Evolutionary conservation across 495 filamentous ascomycete genomes (phyloP).

Genomic region (Tetracladium marchalianum): DNA sequence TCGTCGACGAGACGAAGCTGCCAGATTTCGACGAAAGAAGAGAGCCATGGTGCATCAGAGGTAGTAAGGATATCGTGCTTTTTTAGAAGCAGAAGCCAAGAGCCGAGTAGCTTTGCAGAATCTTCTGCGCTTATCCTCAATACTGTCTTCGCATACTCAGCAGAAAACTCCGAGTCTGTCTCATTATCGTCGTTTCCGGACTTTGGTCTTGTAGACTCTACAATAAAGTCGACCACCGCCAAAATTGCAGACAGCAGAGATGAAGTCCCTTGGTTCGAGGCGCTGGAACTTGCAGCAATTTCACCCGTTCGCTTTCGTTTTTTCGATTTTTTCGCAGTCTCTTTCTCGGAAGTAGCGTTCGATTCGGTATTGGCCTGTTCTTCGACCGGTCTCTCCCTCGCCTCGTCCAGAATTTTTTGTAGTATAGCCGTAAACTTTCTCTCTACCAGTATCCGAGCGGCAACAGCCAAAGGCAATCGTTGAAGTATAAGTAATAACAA

Average conservation of each 20-base stretch:
- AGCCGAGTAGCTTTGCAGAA: slow-evolving; percentile 35
- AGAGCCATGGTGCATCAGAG: slow-evolving; percentile 3
- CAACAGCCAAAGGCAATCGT: slow-evolving; percentile 31
- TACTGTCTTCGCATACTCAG: slow-evolving; percentile 42
- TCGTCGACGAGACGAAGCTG: slow-evolving; percentile 2
- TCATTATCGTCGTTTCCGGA: slow-evolving; percentile 21
- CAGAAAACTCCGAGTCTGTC: slow-evolving; percentile 27
- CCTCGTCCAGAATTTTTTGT: slow-evolving; percentile 30
- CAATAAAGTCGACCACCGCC: slow-evolving; percentile 2
- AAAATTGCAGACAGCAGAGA: slow-evolving; percentile 7
- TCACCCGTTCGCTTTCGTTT: slow-evolving; percentile 33
- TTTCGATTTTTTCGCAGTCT: slow-evolving; percentile 18
- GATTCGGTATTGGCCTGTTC: slow-evolving; percentile 11
- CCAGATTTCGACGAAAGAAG: slow-evolving; percentile 19
- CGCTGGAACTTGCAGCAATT: slow-evolving; percentile 9
- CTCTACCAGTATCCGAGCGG: slow-evolving; percentile 39
- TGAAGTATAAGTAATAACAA: slow-evolving; percentile 38
- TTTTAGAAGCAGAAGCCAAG: slow-evolving; percentile 3
- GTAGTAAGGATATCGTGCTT: background rate
- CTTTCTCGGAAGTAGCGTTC: background rate
- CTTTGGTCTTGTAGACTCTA: slow-evolving; percentile 12
- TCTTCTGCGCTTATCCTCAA: slow-evolving; percentile 37
- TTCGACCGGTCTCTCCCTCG: slow-evolving; percentile 1
- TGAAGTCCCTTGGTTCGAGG: background rate
- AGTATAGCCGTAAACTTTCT: slow-evolving; percentile 40